Evolutionary conservation across 2,329 filamentous ascomycete species (phyloP), one percentile per base, ranked within the genome.

Genomic region (Grosmannia huntii): DNA sequence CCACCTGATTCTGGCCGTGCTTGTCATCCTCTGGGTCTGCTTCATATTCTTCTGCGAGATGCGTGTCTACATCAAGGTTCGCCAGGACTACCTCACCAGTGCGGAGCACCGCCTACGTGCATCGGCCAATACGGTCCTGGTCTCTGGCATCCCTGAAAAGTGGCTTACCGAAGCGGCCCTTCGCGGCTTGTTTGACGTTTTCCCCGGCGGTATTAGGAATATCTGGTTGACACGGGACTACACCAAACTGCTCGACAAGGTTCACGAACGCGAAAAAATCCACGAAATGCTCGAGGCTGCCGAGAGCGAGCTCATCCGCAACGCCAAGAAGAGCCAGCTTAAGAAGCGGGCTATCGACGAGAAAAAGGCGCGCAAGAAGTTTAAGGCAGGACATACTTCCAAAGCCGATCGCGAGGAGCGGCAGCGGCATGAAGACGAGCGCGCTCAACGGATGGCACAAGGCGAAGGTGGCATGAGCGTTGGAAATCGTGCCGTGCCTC

Each of bases 191-290:
- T 99, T 95, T 66, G 94, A 99, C 68, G 91, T 97, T 1, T 97
- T 96, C 65, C 94, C 94, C 0, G 94, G 94, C 23, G 94, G 94
- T 33, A 86, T 99, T 67, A 83, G 89, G 60, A 97, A 97, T 64
- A 88, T 99, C 53, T 99, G 92, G 91, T 85, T 99, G 65, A 99
- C 96, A 60, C 83, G 92, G 61, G 89, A 99, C 67, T 86, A 90
- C 64, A 89, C 91, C 50, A 80, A 85, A 10, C 79, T 99, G 12
- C 80, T 89, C 53, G 86, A 91, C 61, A 97, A 97, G 68, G 87
- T 97, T 52, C 81, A 88, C 54, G 75, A 83, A 62, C 82, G 94
- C 51, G 83, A 90, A 61, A 73, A 79, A 10, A 74, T 96, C 16
- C 90, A 92, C 53, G 70, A 78, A 49, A 75, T 77, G 58, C 80